Base-by-base conservation (phyloP, 2,329 filamentous ascomycete genomes). In the Aureobasidium subglaciale region DNA sequence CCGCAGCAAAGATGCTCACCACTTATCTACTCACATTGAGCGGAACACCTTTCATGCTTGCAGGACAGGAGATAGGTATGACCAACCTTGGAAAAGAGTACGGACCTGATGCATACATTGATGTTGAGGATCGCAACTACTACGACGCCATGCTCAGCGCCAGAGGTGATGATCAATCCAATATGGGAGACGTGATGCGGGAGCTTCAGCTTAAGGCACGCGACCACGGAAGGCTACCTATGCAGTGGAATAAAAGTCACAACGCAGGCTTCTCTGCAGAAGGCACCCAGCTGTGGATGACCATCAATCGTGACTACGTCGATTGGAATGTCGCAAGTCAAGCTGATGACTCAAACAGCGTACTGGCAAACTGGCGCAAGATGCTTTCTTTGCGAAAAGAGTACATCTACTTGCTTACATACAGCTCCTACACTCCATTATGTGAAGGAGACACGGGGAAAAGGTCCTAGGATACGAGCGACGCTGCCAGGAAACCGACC, bases 191-290 rank as follows among this genome's bases (percentile, higher is more conserved):
- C 25, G 58, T 59, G 16, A 55, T 58, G 54, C 48, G 42, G 13
- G 56, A 58, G 24, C 24, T 82, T 61, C 78, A 79, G 60, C 73
- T 74, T 60, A 82, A 81, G 65, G 80, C 78, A 5, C 65, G 85
- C 27, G 86, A 89, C 68, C 86, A 89, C 67, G 81, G 80, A 9
- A 76, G 86, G 52, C 81, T 83, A 1, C 85, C 85, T 0, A 83
- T 89, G 67, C 84, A 87, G 64, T 89, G 86, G 85, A 76, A 83
- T 57, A 72, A 69, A 1, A 50, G 55, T 1, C 63, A 70, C 0
- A 77, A 87, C 58, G 84, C 75, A 0, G 85, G 86, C 11, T 89
- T 88, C 70, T 83, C 83, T 1, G 70, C 72, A 1, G 68, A 68
- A 2, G 71, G 70, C 0, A 73, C 70, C 5, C 76, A 73, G 56